Evolutionary conservation across 441 rosid genomes (phyloP).

Genomic region (Theobroma grandiflorum): DNA sequence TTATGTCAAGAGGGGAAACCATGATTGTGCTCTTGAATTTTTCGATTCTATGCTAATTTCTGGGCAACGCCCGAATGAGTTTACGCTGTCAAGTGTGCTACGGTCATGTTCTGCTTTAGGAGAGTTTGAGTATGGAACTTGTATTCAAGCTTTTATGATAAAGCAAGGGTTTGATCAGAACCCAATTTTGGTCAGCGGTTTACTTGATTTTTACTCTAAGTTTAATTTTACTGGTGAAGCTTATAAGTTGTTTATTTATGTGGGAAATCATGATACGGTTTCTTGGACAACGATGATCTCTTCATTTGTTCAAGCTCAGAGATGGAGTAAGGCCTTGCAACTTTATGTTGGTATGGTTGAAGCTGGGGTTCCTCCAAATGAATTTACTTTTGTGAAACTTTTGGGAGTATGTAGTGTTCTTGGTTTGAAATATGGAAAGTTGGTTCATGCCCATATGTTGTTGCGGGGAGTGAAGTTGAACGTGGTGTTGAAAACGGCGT

Average conservation of each 20-base stretch:
- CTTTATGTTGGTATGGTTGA: constrained; percentile 57
- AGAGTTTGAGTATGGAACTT: constrained; percentile 38
- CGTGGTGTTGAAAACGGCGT: constrained; percentile 57
- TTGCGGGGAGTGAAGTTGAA: constrained; percentile 44
- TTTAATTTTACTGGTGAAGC: constrained; percentile 45
- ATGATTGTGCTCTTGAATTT: constrained; percentile 40
- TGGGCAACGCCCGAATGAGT: constrained; percentile 50
- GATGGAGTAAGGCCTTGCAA: constrained; percentile 56
- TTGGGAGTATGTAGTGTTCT: constrained; percentile 48
- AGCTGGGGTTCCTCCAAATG: constrained; percentile 61
- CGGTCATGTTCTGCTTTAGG: constrained; percentile 49
- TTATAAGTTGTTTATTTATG: constrained; percentile 38
- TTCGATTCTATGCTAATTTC: constrained; percentile 49
- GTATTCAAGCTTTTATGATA: constrained; percentile 42
- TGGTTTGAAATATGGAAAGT: constrained; percentile 47
- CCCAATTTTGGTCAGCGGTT: constrained; percentile 42
- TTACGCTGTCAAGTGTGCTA: constrained; percentile 56
- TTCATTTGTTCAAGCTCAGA: constrained; percentile 48
- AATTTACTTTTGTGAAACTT: constrained; percentile 66
- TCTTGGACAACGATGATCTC: constrained; percentile 63
- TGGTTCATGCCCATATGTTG: constrained; percentile 50
- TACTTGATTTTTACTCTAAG: constrained; percentile 60
- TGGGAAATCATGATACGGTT: constrained; percentile 47
- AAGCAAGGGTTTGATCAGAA: constrained; percentile 53
- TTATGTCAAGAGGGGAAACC: constrained; percentile 41